These are phyloP conservation scores for Rhizophagus clarus DNA, from an alignment of 192 early-diverging fungal species.

Conservation along the genomic window DNA sequence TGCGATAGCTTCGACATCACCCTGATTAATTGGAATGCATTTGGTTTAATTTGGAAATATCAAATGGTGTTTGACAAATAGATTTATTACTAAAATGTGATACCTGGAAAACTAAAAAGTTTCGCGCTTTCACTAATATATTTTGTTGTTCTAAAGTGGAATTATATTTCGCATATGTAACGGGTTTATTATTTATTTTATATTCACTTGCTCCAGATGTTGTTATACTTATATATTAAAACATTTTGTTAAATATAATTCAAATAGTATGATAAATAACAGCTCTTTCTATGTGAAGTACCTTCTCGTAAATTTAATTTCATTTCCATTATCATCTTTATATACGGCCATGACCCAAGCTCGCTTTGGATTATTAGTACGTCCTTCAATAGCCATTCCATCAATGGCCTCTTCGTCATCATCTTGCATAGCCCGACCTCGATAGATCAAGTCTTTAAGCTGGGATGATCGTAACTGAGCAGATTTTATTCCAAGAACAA, in stretches of 20 bases:
- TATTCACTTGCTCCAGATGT: slow-evolving; percentile 82
- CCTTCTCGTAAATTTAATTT: slow-evolving; percentile 75
- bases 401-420: slow-evolving; percentile 52
- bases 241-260: background rate
- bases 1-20: slow-evolving; percentile 96
- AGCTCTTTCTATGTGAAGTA: slow-evolving; percentile 33
- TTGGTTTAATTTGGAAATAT: background rate
- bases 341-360: slow-evolving; percentile 88
- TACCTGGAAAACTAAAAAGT: slow-evolving; percentile 97
- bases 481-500: slow-evolving; percentile 95
- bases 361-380: slow-evolving; percentile 45
- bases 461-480: slow-evolving; percentile 87
- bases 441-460: slow-evolving; percentile 91
- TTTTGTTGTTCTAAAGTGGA: slow-evolving; percentile 78
- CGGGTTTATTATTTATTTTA: slow-evolving; percentile 75
- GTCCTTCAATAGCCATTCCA: slow-evolving; percentile 38
- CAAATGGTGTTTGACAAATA: background rate
- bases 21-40: slow-evolving; percentile 39
- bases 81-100: slow-evolving; percentile 17
- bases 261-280: background rate
- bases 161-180: slow-evolving; percentile 79
- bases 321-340: slow-evolving; percentile 60
- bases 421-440: slow-evolving; percentile 55
- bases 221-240: slow-evolving; percentile 49
- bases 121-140: slow-evolving; percentile 92